Base-by-base conservation (phyloP, 164 flowering plant species). In the Paratinospora sagittata region DNA sequence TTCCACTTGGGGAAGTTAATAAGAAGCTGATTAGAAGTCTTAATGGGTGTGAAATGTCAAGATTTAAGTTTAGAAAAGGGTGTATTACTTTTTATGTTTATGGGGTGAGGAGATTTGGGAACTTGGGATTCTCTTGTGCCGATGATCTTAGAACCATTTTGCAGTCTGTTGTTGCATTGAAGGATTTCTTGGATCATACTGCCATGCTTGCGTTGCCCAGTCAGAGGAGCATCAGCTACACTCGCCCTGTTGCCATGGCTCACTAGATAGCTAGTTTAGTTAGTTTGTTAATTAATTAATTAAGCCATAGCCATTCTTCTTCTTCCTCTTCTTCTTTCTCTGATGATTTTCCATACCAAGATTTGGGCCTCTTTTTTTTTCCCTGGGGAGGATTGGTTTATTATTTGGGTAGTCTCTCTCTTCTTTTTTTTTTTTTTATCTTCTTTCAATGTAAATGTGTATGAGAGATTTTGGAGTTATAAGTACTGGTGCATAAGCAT, bases 131-230 rank as follows among this genome's bases (percentile, higher is more conserved):
- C 77, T 55, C 77, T 0, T 75, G 85, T 60, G 90, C 86, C 0
- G 97, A 91, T 17, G 98, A 92, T 79, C 83, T 94, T 11, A 76
- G 88, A 39, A 64, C 67, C 3, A 79, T 94, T 23, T 68, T 94
- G 68, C 84, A 90, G 74, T 83, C 91, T 6, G 95, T 94, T 47
- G 90, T 85, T 65, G 86, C 82, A 30, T 85, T 94, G 3, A 89
- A 86, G 27, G 98, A 94, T 82, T 94, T 94, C 78, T 72, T 94
- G 83, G 98, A 94, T 83, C 98, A 94, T 68, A 94, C 98, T 10
- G 92, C 93, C 3, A 91, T 94, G 98, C 93, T 94, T 34, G 96
- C 98, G 2, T 63, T 88, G 89, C 98, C 97, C 16, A 78, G 79
- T 63, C 98, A 94, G 72, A 82, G 85, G 72, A 83, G 78, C 78